These are phyloP conservation scores for Marchantia polymorpha DNA, from an alignment of 225 moss, liverwort and hornwort genomes.

Conservation along the genomic window DNA sequence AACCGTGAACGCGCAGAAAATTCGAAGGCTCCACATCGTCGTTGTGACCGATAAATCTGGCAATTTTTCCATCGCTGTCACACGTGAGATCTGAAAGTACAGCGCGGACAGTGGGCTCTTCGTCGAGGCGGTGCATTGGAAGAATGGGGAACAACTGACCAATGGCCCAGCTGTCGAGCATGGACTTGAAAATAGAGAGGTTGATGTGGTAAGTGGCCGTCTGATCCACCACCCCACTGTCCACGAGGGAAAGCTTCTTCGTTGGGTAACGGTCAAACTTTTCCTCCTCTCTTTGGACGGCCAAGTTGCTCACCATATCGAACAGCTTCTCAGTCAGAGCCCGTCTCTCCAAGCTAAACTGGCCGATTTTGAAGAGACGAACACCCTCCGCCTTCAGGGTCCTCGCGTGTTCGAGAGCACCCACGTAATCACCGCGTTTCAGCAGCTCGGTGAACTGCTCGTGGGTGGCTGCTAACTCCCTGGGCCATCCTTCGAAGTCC, in stretches of 20 bases:
- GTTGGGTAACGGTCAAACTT: neutral
- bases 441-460: slow-evolving; percentile 41
- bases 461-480: slow-evolving; percentile 37
- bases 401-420: slow-evolving; percentile 56
- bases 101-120: slow-evolving; percentile 59
- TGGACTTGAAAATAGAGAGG: slow-evolving; percentile 82
- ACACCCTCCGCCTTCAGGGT: slow-evolving; percentile 58
- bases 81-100: slow-evolving; percentile 82
- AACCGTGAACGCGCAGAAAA: slow-evolving; percentile 57
- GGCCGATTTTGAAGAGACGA: slow-evolving; percentile 66
- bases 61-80: slow-evolving; percentile 85
- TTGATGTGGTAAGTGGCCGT: slow-evolving; percentile 75
- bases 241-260: slow-evolving; percentile 1
- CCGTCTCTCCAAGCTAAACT: slow-evolving; percentile 55
- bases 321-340: slow-evolving; percentile 70
- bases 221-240: slow-evolving; percentile 38
- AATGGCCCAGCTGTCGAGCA: slow-evolving; percentile 93
- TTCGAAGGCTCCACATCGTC: slow-evolving; percentile 48
- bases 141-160: slow-evolving; percentile 83
- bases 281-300: slow-evolving; percentile 25
- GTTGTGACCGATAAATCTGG: slow-evolving; percentile 70
- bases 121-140: slow-evolving; percentile 73
- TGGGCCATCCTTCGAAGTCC: slow-evolving; percentile 50
- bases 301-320: slow-evolving; percentile 47
- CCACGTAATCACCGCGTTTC: slow-evolving; percentile 40